Percentiles rank a stretch among this genome's conserved stretches.
These are phyloP conservation scores for Peribolospora baueri DNA, from an alignment of 768 basidiomycete genomes.

Conservation along the genomic window DNA sequence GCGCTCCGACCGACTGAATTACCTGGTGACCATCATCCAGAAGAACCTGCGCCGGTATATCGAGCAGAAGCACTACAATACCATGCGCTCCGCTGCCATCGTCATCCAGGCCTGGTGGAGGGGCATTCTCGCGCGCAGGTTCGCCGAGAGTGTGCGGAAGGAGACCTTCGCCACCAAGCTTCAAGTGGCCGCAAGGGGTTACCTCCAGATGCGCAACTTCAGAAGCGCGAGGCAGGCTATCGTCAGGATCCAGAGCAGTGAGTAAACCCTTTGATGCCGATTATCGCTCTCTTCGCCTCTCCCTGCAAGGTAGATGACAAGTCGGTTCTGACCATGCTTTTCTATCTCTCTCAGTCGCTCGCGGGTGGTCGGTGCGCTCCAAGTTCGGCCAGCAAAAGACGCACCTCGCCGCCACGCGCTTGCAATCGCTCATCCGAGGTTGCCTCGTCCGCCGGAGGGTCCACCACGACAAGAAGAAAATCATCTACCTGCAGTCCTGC, in stretches of 20 bases:
- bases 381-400: slow-evolving; percentile 34
- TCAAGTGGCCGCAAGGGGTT: slow-evolving; percentile 47
- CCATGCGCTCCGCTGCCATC: slow-evolving; percentile 47
- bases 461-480: slow-evolving; percentile 37
- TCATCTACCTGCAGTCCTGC: slow-evolving; percentile 75
- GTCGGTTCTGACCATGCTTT: background rate
- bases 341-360: slow-evolving; percentile 29
- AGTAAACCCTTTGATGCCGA: slow-evolving; percentile 20
- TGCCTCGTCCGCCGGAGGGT: slow-evolving; percentile 44
- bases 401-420: slow-evolving; percentile 35
- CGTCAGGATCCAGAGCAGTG: slow-evolving; percentile 60
- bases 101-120: slow-evolving; percentile 88
- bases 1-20: slow-evolving; percentile 63
- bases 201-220: slow-evolving; percentile 47
- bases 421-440: slow-evolving; percentile 73
- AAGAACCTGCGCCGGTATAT: slow-evolving; percentile 82
- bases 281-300: background rate
- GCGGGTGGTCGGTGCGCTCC: slow-evolving; percentile 46
- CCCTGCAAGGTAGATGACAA: no score
- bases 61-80: slow-evolving; percentile 54
- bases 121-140: slow-evolving; percentile 46
- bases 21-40: slow-evolving; percentile 82
- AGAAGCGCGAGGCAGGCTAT: slow-evolving; percentile 36
- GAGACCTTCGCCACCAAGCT: slow-evolving; percentile 51
- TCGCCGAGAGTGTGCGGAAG: slow-evolving; percentile 45